These are phyloP conservation scores for Aplosporella prunicola DNA, from an alignment of 2,329 filamentous ascomycete species.

Conservation along the genomic window DNA sequence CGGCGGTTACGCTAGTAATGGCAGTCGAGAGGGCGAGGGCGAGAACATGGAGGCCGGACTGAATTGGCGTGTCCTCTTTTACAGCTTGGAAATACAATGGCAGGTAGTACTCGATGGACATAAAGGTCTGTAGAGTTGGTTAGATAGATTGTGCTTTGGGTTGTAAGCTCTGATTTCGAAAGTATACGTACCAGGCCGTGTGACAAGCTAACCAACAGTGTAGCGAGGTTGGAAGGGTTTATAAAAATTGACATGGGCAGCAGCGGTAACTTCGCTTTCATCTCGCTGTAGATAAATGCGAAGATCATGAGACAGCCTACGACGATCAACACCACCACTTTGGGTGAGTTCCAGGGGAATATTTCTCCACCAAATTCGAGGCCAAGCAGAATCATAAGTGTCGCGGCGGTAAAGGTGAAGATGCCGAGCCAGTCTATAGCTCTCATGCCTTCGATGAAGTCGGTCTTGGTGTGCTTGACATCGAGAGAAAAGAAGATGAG, in stretches of 20 bases:
- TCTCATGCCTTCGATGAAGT: constrained; percentile 37
- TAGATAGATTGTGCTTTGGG: too few relatives aligned
- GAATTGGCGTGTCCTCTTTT: constrained; percentile 49
- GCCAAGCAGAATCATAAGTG: constrained; percentile 44
- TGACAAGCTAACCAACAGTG: constrained; percentile 41
- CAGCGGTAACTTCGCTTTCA: constrained; percentile 55
- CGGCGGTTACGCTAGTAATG: constrained; percentile 35
- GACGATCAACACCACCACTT: constrained; percentile 46
- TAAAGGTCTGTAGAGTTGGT: too few relatives aligned
- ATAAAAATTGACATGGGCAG: constrained; percentile 57
- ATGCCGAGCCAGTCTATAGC: constrained; percentile 48
- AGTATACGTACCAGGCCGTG: constrained; percentile 37
- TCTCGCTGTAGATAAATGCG: constrained; percentile 53
- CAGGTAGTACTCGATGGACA: constrained; percentile 59
- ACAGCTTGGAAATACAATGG: constrained; percentile 67
- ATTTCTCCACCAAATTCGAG: constrained; percentile 45
- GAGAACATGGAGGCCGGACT: constrained; percentile 53
- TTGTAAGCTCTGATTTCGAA: too few relatives aligned
- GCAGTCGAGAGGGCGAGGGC: constrained; percentile 45
- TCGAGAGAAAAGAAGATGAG: constrained; percentile 45
- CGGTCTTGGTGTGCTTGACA: constrained; percentile 46
- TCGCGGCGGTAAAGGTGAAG: constrained; percentile 41
- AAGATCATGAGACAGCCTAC: constrained; percentile 40
- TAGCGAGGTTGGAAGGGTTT: constrained; percentile 46
- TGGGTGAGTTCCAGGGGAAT: constrained; percentile 45